Conservation (phyloP, 768 basidiomycete genomes). For the Boletus tomentosulus region DNA sequence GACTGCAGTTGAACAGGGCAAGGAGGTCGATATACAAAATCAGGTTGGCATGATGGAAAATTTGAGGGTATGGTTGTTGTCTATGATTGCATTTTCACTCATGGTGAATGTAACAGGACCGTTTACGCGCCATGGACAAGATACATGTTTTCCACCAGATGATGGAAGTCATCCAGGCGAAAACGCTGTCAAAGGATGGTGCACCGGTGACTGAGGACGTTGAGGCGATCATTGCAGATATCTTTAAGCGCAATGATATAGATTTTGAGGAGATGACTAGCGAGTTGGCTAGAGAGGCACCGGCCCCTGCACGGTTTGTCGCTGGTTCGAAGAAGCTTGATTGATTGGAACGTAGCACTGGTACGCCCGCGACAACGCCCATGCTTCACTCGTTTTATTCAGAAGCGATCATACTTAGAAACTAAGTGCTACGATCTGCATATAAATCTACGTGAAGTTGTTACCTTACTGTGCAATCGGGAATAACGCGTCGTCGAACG, state of each 20-base stretch:
- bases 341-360: conserved; percentile 7
- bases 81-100: background rate
- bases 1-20: conserved; percentile 28
- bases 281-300: conserved; percentile 18
- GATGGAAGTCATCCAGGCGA: conserved; percentile 32
- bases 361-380: background rate
- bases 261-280: conserved; percentile 29
- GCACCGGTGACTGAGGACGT: conserved; percentile 27
- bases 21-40: conserved; percentile 16
- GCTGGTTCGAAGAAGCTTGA: conserved; percentile 27
- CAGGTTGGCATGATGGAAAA: conserved; percentile 28
- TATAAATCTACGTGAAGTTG: background rate
- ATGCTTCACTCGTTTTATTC: background rate
- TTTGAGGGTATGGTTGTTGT: conserved; percentile 20
- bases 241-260: conserved; percentile 29
- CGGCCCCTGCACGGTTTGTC: conserved; percentile 20
- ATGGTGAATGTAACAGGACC: conserved; percentile 16
- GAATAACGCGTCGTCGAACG: no score
- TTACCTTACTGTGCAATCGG: background rate
- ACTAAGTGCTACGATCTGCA: background rate
- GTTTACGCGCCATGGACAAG: conserved; percentile 29
- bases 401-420: background rate
- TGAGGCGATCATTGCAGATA: conserved; percentile 29
- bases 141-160: conserved; percentile 28
- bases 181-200: conserved; percentile 26